Base-by-base conservation (phyloP, 1,284 basidiomycete species). In the Ganoderma resinaceum region DNA sequence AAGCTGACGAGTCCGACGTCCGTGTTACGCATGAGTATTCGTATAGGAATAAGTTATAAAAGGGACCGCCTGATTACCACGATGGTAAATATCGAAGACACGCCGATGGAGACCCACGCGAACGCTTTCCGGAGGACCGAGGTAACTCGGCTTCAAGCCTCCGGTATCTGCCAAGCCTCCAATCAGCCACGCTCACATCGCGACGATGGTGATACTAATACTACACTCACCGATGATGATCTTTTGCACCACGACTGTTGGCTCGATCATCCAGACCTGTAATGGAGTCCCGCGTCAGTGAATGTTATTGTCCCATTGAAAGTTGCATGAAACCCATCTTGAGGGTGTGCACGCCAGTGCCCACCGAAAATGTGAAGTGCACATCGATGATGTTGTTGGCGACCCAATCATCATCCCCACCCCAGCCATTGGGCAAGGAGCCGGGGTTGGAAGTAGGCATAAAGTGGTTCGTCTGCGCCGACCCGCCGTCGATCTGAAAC, bases 101-200 rank as follows among this genome's bases (percentile, higher is more conserved):
- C 11, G 23, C 8, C 4, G 46, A 49, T 0, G 23, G 26, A 2
- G 11, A 26, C 9, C 52, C 61, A 75, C 70, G 35, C 63, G 68
- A 33, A 87, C 77, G 73, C 87, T 89, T 76, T 90, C 89, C 1
- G 89, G 88, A 33, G 89, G 89, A 11, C 88, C 89, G 29, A 91
- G 80, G 75, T 89, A 90, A 67, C 88, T 89, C 5, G 84, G 76
- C 62, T 79, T 74, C 11, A 90, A 80, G 11, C 85, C 86, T 38
- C 88, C 88, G 52, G 85, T 84, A 77, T 91, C 87, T 88, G 67
- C 23, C 33, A 14, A 37, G 2, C 23, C 37, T n/a, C 26, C 58
- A 8, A 0, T 60, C 35, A 60, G 58, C 23, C 12, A 40, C 0
- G 58, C 33, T 26, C 18, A 20, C 46, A 38, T n/a, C n/a, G n/a